Base-by-base conservation (phyloP, 257 asterid species). In the Dorcoceras hygrometricum region DNA sequence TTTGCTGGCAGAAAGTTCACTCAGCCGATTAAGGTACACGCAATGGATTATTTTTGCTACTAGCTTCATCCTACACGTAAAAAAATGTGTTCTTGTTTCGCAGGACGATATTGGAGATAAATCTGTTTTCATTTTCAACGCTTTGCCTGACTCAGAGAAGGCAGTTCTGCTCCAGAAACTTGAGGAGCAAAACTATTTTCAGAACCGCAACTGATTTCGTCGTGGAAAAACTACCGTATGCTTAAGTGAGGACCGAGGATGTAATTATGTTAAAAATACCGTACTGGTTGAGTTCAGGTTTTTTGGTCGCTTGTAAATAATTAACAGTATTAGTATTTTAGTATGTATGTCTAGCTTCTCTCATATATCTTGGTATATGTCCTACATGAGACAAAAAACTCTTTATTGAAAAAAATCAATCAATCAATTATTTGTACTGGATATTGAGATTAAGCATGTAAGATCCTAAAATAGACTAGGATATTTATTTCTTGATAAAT, bases 31-130 rank as follows among this genome's bases (percentile, higher is more conserved):
- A 94, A 94, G 89, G 99, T 90, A 63, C 53, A 32, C 6, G 27
- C 43, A 22, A 6, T 50, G 31, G 53, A 10, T 50, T 39, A 8
- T 34, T 12, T 24, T 11, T 18, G 11, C 43, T 60, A 31, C 60
- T 50, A 59, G 60, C 36, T 19, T 31, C 14, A 12, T 51, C 5
- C 11, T 29, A 50, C 0, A 23, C 23, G 5, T 64, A 4, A 26
- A 4, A 4, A 0, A 9, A 24, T 6, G 25, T 23, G 58, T 57
- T 70, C 56, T 67, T 28, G 26, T 22, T 64, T 69, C 61, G 74
- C 76, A 89, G 98, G 98, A 93, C 78, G 98, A 93, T 31, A 90
- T 93, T 29, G 97, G 98, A 24, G 98, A 93, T 60, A 89, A 93
- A 78, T 89, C 97, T 0, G 92, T 92, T 62, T 92, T 92, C 78